Evolutionary conservation across 176 grass and related monocot species (phyloP).

Genomic region (Aegilops tauschii): DNA sequence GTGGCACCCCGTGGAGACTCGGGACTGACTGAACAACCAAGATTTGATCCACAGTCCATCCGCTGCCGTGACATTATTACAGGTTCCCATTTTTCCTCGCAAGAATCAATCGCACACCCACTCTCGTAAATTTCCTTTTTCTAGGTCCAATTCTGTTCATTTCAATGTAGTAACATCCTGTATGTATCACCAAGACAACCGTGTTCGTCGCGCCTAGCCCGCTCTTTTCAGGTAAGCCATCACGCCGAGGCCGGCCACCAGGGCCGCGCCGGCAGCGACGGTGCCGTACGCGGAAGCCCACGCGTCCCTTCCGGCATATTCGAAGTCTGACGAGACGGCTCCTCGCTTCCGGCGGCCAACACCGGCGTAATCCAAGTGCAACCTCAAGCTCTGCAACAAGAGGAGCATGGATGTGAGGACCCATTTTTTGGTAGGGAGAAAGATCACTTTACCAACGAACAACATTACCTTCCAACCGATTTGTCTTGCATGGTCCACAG

Average conservation of each 20-base stretch:
- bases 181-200: background rate
- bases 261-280: constrained; percentile 76
- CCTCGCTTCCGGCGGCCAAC: constrained; percentile 53
- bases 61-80: constrained; percentile 45
- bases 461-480: constrained; percentile 88
- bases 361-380: constrained; percentile 79
- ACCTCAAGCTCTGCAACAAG: constrained; percentile 61
- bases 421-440: background rate
- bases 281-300: constrained; percentile 75
- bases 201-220: constrained; percentile 18
- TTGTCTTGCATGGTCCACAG: constrained; percentile 84
- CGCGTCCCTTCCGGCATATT: constrained; percentile 78
- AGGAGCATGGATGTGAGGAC: background rate
- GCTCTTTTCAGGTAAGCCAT: constrained; percentile 93
- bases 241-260: constrained; percentile 79
- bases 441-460: background rate
- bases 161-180: constrained; percentile 2
- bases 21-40: background rate
- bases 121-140: background rate
- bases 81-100: background rate
- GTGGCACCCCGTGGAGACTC: background rate
- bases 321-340: constrained; percentile 35
- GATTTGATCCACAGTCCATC: constrained; percentile 26
- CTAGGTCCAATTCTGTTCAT: background rate
- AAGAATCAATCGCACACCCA: constrained; percentile 46